phyloP scores from a whole-genome alignment of 2,329 filamentous ascomycete genomes.

The Leptographium lundbergii region DNA sequence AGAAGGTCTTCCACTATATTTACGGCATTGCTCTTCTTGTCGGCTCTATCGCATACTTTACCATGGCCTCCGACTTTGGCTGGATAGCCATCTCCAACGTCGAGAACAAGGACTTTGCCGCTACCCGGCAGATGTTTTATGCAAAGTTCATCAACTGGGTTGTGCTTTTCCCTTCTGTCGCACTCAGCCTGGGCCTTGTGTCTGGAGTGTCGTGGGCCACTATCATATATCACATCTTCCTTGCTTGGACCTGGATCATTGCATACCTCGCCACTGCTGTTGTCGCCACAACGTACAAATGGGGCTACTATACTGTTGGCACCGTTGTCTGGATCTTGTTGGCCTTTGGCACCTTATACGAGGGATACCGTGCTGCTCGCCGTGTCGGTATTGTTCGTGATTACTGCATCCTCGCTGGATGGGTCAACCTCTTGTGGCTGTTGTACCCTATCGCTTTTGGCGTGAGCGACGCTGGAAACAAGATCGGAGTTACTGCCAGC shows the following conservation, averaged over 20 bases:
- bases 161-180: slow-evolving; percentile 32
- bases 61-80: slow-evolving; percentile 38
- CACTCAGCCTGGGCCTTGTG: slow-evolving; percentile 32
- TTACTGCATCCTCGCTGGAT: slow-evolving; percentile 32
- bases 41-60: slow-evolving; percentile 37
- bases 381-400: slow-evolving; percentile 30
- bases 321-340: slow-evolving; percentile 34
- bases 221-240: slow-evolving; percentile 35
- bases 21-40: slow-evolving; percentile 36
- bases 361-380: slow-evolving; percentile 24
- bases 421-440: slow-evolving; percentile 38
- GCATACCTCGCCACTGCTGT: slow-evolving; percentile 36
- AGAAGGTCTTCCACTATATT: slow-evolving; percentile 45
- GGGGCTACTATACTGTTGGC: slow-evolving; percentile 44
- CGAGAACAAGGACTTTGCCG: slow-evolving; percentile 19
- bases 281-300: slow-evolving; percentile 38
- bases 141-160: slow-evolving; percentile 43
- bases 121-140: slow-evolving; percentile 38
- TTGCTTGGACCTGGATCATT: slow-evolving; percentile 39
- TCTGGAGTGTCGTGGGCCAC: slow-evolving; percentile 43
- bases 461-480: slow-evolving; percentile 38
- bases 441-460: slow-evolving; percentile 43
- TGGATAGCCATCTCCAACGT: slow-evolving; percentile 23
- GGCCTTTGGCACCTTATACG: slow-evolving; percentile 27
- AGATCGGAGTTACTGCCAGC: slow-evolving; percentile 30